Conservation (phyloP, 371 early-diverging fungal genomes). For the Mucor racemosus region DNA sequence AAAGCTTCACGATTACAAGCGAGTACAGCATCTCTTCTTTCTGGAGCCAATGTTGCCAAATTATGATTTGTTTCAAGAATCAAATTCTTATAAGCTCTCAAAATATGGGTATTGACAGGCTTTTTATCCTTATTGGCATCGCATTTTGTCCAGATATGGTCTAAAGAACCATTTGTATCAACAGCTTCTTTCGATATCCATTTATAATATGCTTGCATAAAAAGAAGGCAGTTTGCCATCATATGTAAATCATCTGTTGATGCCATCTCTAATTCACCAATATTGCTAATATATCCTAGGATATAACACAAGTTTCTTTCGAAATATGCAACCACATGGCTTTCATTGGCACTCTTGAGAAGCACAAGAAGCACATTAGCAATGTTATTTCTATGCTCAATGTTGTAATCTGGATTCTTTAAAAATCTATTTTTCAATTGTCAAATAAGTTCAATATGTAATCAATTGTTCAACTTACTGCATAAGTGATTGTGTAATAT, state of each 20-base stretch:
- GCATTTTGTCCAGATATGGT: not conserved
- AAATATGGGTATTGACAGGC: not conserved
- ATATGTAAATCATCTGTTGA: not conserved
- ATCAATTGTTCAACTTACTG: constrained; percentile 35
- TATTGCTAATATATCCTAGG: constrained; percentile 39
- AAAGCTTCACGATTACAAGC: constrained; percentile 65
- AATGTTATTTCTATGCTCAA: constrained; percentile 47
- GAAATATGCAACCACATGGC: constrained; percentile 54
- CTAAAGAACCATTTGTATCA: not conserved
- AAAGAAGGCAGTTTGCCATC: constrained; percentile 44
- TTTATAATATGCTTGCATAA: constrained; percentile 59
- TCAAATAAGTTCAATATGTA: not conserved
- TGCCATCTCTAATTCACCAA: not conserved
- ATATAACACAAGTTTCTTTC: constrained; percentile 52
- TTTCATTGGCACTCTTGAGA: constrained; percentile 42
- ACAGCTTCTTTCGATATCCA: not conserved
- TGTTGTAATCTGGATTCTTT: constrained; percentile 37
- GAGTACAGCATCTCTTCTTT: not conserved
- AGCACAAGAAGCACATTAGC: constrained; percentile 54
- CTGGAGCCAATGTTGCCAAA: not conserved
- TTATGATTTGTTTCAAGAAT: not conserved
- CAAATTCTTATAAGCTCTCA: not conserved
- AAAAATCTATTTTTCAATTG: constrained; percentile 41
- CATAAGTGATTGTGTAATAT: constrained; percentile 46
- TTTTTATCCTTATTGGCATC: not conserved